Conservation (phyloP, 805 yeast genomes). For the Yamadazyma akitaensis region DNA sequence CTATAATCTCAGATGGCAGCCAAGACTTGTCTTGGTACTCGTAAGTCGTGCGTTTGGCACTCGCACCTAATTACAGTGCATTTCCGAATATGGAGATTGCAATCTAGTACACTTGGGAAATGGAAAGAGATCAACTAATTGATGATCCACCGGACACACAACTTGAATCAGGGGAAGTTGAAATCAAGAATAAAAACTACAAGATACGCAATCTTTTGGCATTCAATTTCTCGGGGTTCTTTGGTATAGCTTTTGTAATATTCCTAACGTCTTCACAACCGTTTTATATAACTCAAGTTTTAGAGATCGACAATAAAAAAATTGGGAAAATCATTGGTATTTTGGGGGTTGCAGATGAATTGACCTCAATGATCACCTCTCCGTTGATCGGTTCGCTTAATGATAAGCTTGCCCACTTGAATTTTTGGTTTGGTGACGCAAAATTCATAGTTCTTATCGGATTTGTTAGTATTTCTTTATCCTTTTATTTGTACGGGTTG, state of each 20-base stretch:
- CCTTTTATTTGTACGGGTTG: conserved; percentile 51
- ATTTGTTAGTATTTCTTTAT: conserved; percentile 43
- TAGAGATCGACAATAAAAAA: conserved; percentile 20
- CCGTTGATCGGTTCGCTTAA: conserved; percentile 64
- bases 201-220: conserved; percentile 26
- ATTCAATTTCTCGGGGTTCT: conserved; percentile 35
- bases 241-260: conserved; percentile 37
- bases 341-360: conserved; percentile 54
- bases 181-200: conserved; percentile 8
- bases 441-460: conserved; percentile 50
- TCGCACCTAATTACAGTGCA: not conserved
- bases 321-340: conserved; percentile 34
- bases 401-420: conserved; percentile 44
- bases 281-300: conserved; percentile 32
- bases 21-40: no score
- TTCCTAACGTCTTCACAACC: conserved; percentile 41
- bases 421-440: conserved; percentile 41
- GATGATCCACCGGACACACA: not conserved
- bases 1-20: no score
- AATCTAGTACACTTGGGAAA: not conserved
- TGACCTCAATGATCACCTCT: conserved; percentile 48
- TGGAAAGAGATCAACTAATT: not conserved
- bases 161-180: not conserved
- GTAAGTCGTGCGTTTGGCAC: not conserved
- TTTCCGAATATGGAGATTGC: conserved; percentile 6